Conservation (phyloP, 2,329 filamentous ascomycete species). For the Xylaria sp. region DNA sequence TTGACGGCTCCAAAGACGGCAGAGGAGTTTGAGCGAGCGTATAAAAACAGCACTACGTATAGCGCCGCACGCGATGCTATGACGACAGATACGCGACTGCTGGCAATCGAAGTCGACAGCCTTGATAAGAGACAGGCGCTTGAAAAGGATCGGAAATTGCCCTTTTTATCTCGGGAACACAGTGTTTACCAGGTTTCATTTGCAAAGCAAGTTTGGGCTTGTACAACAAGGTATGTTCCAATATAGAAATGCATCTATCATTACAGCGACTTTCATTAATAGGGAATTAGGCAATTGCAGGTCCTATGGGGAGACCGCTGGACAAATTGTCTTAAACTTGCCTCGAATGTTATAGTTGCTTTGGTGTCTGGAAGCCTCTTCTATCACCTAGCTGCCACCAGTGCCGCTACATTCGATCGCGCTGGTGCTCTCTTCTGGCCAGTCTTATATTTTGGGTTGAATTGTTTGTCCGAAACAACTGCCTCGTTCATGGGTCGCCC, state of each 20-base stretch:
- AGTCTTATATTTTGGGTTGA: conserved; percentile 70
- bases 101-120: conserved; percentile 53
- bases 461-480: conserved; percentile 70
- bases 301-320: conserved; percentile 47
- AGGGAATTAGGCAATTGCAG: conserved; percentile 43
- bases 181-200: conserved; percentile 23
- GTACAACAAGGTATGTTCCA: conserved; percentile 20
- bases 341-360: conserved; percentile 47
- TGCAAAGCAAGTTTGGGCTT: conserved; percentile 15
- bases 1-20: conserved; percentile 65
- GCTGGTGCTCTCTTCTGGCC: conserved; percentile 72
- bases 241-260: not conserved
- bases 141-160: conserved; percentile 64
- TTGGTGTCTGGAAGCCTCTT: conserved; percentile 51
- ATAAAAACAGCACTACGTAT: not conserved
- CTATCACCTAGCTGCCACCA: conserved; percentile 47
- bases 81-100: conserved; percentile 53
- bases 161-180: conserved; percentile 60
- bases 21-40: conserved; percentile 1
- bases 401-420: conserved; percentile 66
- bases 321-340: conserved; percentile 46
- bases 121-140: conserved; percentile 49
- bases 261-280: not conserved
- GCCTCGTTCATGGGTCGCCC: conserved; percentile 70
- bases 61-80: not conserved